A percentile compares a stretch with the other conserved stretches of the same genome.
Conservation (phyloP, 331 rosid species). For the Ulmus americana region DNA sequence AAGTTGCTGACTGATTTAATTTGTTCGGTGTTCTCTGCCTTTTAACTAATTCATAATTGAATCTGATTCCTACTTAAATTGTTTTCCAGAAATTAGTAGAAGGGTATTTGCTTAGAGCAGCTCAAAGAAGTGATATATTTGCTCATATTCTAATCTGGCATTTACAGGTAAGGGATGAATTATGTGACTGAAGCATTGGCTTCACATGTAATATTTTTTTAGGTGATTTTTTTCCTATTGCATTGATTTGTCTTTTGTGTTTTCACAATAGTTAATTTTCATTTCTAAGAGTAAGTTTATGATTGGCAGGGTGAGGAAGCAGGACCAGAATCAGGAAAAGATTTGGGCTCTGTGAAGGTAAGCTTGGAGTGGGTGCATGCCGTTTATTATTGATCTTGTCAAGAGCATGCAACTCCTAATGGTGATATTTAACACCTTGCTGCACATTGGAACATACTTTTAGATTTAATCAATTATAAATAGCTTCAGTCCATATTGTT, state of each 20-base stretch:
- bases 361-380: slow-evolving; percentile 8
- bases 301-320: slow-evolving; percentile 72
- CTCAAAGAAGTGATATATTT: slow-evolving; percentile 89
- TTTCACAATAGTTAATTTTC: slow-evolving; percentile 7
- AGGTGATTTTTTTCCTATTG: not conserved
- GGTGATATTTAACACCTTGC: not conserved
- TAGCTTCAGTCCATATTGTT: too few species aligned
- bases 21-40: slow-evolving; percentile 7
- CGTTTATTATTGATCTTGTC: not conserved
- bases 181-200: not conserved
- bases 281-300: slow-evolving; percentile 22
- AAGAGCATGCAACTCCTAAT: not conserved
- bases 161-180: slow-evolving; percentile 53
- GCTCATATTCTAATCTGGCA: slow-evolving; percentile 97
- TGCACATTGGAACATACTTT: too few species aligned
- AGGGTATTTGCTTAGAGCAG: slow-evolving; percentile 94
- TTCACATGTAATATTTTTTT: not conserved
- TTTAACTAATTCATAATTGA: not conserved
- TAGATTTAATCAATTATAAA: too few species aligned
- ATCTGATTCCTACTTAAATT: slow-evolving; percentile 20
- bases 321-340: slow-evolving; percentile 70
- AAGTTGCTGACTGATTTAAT: slow-evolving; percentile 14
- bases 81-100: slow-evolving; percentile 79
- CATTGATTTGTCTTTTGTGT: not conserved
- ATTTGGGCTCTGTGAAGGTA: slow-evolving; percentile 63